phyloP scores from a whole-genome alignment of 768 basidiomycete genomes.

The Tulasnella sp. region DNA sequence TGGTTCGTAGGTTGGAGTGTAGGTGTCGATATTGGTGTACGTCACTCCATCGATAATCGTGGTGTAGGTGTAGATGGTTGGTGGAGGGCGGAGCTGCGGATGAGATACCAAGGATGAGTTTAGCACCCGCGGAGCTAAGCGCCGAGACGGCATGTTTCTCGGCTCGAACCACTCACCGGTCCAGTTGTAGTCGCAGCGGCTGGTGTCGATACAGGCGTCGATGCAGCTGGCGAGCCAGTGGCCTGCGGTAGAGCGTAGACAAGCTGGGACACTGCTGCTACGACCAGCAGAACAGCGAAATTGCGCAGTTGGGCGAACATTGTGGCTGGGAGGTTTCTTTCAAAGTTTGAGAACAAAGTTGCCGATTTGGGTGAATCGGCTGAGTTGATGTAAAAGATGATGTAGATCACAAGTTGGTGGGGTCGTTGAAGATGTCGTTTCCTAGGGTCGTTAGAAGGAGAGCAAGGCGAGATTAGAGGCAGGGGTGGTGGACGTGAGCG shows the following conservation, averaged over 20 bases:
- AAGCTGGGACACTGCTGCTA: neutral
- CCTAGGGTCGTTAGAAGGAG: neutral
- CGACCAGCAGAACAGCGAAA: neutral
- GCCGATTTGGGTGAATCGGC: neutral
- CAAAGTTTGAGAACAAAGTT: neutral
- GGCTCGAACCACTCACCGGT: constrained; percentile 1
- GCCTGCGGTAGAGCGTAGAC: neutral
- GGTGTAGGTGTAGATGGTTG: constrained; percentile 19
- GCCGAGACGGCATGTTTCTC: constrained; percentile 4
- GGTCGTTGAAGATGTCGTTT: neutral
- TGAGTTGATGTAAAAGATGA: neutral
- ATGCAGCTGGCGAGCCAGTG: neutral
- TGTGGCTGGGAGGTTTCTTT: neutral
- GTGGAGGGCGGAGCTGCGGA: constrained; percentile 6
- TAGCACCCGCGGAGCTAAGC: neutral
- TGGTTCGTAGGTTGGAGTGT: constrained; percentile 22
- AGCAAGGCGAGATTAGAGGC: neutral
- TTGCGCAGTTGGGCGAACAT: neutral
- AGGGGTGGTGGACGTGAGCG: neutral
- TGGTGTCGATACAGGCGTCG: neutral
- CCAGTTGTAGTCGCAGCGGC: neutral
- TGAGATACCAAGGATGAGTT: neutral
- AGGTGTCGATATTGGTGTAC: neutral
- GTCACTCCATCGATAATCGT: constrained; percentile 9
- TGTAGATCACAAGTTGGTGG: neutral